Base-by-base conservation (phyloP, 164 flowering plant species). In the Nymphaea colorata region DNA sequence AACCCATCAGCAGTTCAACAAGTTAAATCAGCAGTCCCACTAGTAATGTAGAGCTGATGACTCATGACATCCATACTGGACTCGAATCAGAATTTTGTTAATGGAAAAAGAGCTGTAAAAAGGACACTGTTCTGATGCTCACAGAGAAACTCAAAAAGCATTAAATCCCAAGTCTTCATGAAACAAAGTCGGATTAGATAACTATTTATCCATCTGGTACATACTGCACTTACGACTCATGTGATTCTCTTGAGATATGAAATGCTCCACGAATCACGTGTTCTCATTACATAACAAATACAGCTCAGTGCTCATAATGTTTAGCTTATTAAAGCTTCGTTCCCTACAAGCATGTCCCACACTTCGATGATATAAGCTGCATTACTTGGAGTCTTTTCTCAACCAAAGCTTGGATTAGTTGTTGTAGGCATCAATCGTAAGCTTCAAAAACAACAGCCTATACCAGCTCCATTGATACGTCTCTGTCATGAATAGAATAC, bases 401-500 rank as follows among this genome's bases (percentile, higher is more conserved):
- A 65, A 69, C 71, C 69, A 76, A 73, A 62, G 67, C 62, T 65
- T 68, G 77, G 14, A 15, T 51, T 51, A 8, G 12, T 51, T 51
- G 8, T 8, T 15, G 57, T 70, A 75, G 73, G 80, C 78, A 77
- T 73, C 79, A 73, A 72, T 69, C 67, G 47, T 63, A 69, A 77
- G 74, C 84, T 78, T 78, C 79, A 74, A 70, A 62, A 74, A 73
- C 77, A 81, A 71, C 82, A 80, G 81, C 84, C 85, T 80, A 86
- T 69, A 79, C 82, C 85, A 75, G 83, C 82, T 73, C 74, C 72
- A 77, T 75, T 73, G 57, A 69, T 71, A 73, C 66, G 80, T 82
- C 86, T 82, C 86, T 80, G 82, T 78, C 84, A 86, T 42, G 51
- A 77, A 76, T 70, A 82, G 76, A 81, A 83, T 80, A 72, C 79